phyloP scores from a whole-genome alignment of 1,139 yeast genomes.

The Suhomyces kunorum region DNA sequence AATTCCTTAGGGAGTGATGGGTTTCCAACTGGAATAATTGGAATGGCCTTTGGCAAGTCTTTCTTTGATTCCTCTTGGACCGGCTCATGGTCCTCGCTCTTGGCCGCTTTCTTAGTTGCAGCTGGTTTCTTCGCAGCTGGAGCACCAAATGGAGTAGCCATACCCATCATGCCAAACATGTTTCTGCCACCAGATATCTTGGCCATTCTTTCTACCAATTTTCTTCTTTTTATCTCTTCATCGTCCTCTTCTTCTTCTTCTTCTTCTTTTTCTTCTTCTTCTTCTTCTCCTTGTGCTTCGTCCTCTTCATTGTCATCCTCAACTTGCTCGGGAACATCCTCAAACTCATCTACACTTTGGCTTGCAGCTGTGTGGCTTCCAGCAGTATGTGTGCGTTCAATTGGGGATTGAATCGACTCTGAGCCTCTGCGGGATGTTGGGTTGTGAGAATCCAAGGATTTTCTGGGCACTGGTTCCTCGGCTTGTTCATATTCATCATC shows the following conservation, averaged over 20 bases:
- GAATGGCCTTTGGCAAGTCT: conserved; percentile 40
- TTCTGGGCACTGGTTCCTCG: conserved; percentile 3
- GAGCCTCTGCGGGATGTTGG: conserved; percentile 6
- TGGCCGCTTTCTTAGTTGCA: conserved; percentile 13
- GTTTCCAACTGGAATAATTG: conserved; percentile 46
- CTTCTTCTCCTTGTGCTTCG: conserved; percentile 2
- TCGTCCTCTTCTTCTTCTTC: conserved; percentile 50
- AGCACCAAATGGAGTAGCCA: conserved; percentile 56
- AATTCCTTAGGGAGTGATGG: conserved; percentile 24
- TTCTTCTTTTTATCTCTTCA: conserved; percentile 78
- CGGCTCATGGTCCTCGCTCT: conserved; percentile 16
- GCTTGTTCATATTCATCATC: conserved; percentile 3
- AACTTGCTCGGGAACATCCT: conserved; percentile 5
- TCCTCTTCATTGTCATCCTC: conserved; percentile 1
- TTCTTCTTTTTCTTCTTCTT: conserved; percentile 5
- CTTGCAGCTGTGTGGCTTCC: conserved; percentile 11
- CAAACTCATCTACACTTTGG: conserved; percentile 2
- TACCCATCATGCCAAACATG: conserved; percentile 80
- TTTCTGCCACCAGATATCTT: conserved; percentile 91
- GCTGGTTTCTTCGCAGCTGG: conserved; percentile 28
- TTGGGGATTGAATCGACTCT: conserved; percentile 1
- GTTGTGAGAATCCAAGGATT: conserved; percentile 7
- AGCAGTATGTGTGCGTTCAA: conserved; percentile 8
- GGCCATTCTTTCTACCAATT: conserved; percentile 92
- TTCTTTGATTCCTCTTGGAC: background rate